Conservation (phyloP, 495 filamentous ascomycete species). For the Lasiosphaeria hispida region DNA sequence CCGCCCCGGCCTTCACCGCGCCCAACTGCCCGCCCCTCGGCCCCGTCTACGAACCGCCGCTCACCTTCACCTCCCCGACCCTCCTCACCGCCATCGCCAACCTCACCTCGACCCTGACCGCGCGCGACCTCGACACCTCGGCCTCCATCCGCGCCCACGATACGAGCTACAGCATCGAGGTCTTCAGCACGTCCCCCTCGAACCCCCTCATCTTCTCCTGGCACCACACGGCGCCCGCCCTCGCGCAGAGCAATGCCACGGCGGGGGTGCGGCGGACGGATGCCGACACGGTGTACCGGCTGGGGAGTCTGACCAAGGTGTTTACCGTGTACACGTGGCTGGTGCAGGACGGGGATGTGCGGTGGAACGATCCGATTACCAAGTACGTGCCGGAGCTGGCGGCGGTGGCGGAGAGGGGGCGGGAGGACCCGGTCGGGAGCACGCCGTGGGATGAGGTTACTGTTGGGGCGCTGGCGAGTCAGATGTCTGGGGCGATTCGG, state of each 20-base stretch:
- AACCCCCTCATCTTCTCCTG: slow-evolving; percentile 44
- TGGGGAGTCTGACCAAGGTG: slow-evolving; percentile 51
- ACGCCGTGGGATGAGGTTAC: slow-evolving; percentile 56
- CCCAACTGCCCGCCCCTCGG: slow-evolving; percentile 50
- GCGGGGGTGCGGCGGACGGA: slow-evolving; percentile 40
- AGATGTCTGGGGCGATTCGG: slow-evolving; percentile 50
- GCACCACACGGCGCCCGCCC: slow-evolving; percentile 45
- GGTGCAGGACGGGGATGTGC: slow-evolving; percentile 37
- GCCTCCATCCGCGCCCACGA: slow-evolving; percentile 37
- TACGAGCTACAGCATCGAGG: slow-evolving; percentile 51
- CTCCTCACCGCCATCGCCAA: slow-evolving; percentile 39
- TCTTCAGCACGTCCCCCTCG: slow-evolving; percentile 46
- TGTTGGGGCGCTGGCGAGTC: slow-evolving; percentile 51
- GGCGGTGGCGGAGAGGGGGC: slow-evolving; percentile 27
- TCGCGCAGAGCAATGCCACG: slow-evolving; percentile 21
- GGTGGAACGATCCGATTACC: slow-evolving; percentile 47
- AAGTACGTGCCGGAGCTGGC: slow-evolving; percentile 57
- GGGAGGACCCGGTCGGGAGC: slow-evolving; percentile 38
- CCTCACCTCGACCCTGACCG: slow-evolving; percentile 34
- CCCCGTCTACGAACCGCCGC: slow-evolving; percentile 46
- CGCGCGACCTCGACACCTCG: slow-evolving; percentile 32
- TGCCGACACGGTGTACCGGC: slow-evolving; percentile 49
- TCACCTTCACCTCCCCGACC: slow-evolving; percentile 31
- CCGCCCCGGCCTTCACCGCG: slow-evolving; percentile 20
- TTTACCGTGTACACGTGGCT: slow-evolving; percentile 50